phyloP scores from a whole-genome alignment of 1,284 basidiomycete species.

The Butyriboletus appendiculatus region DNA sequence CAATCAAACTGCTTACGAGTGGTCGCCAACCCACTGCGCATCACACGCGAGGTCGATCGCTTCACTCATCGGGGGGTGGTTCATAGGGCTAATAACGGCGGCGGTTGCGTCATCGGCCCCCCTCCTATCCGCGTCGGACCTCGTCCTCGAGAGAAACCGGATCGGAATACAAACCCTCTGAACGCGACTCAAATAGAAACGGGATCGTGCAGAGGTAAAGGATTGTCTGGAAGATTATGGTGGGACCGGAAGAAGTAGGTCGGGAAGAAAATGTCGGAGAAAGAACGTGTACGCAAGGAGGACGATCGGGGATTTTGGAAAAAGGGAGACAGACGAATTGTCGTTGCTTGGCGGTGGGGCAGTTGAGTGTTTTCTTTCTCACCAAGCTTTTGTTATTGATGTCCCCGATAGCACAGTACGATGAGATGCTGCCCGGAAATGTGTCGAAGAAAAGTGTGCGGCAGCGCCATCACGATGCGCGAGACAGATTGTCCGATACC shows the following conservation, averaged over 20 bases:
- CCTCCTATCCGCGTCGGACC: background rate
- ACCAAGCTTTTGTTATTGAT: background rate
- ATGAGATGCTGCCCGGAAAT: no score
- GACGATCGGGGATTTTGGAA: background rate
- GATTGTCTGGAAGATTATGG: background rate
- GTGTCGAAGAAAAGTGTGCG: no score
- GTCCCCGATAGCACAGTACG: background rate
- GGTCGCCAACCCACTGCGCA: constrained; percentile 57
- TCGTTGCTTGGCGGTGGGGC: no score
- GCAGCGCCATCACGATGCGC: no score
- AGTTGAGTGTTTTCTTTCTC: background rate
- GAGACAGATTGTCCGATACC: no score
- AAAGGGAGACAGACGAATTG: no score
- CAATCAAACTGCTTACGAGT: constrained; percentile 64
- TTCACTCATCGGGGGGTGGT: constrained; percentile 26
- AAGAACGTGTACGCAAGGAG: background rate
- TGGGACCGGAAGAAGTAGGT: background rate
- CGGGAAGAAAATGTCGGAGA: background rate
- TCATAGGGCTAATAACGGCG: background rate
- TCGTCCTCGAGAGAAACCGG: background rate
- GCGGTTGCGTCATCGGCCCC: background rate
- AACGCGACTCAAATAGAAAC: background rate
- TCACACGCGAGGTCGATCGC: constrained; percentile 53
- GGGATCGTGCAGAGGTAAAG: background rate
- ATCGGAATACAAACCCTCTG: background rate